Conservation (phyloP, 2,329 filamentous ascomycete species). For the Paraphaeosphaeria sporulosa region DNA sequence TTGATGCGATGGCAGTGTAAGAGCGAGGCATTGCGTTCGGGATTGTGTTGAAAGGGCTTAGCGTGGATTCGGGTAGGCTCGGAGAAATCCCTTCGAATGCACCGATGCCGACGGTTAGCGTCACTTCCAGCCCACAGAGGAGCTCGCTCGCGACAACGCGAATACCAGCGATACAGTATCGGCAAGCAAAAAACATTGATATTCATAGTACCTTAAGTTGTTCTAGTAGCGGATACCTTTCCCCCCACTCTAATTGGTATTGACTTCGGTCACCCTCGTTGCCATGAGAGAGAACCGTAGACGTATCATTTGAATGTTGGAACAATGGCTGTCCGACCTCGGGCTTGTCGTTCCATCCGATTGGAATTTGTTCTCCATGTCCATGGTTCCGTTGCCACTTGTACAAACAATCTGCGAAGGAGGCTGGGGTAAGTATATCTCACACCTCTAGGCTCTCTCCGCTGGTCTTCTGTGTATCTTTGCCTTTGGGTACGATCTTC, state of each 20-base stretch:
- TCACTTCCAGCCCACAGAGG: background rate
- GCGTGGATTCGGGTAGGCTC: background rate
- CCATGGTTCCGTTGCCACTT: background rate
- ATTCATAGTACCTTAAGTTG: no score
- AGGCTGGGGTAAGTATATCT: background rate
- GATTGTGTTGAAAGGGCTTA: background rate
- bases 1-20: background rate
- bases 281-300: no score
- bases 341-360: background rate
- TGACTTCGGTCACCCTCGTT: no score
- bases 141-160: no score
- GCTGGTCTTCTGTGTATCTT: slow-evolving; percentile 20
- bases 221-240: no score
- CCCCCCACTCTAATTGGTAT: no score
- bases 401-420: background rate
- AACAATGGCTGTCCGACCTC: background rate
- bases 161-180: no score
- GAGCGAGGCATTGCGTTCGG: background rate
- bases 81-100: background rate
- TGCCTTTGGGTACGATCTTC: slow-evolving; percentile 72
- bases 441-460: slow-evolving; percentile 25
- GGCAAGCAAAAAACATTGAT: no score
- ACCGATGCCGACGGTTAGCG: background rate
- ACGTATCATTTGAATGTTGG: no score
- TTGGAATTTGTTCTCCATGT: background rate